phyloP scores from a whole-genome alignment of 225 moss, liverwort and hornwort genomes.

The Bryoerythrophyllum caledonicum region DNA sequence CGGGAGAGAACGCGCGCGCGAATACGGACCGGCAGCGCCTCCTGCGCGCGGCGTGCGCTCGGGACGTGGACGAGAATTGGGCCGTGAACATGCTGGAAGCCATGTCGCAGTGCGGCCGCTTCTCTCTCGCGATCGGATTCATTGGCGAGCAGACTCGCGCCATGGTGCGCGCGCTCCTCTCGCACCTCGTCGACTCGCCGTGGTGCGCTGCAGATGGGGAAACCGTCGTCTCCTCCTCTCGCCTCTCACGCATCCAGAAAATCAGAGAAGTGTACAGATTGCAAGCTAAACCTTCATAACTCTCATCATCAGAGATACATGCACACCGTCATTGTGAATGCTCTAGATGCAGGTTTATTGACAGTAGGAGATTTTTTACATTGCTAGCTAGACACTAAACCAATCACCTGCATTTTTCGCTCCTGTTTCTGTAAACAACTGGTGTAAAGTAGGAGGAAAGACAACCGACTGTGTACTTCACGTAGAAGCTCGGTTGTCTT shows the following conservation, averaged over 20 bases:
- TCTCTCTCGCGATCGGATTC: constrained; percentile 55
- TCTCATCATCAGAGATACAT: not conserved
- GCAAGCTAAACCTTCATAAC: not conserved
- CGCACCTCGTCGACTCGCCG: constrained; percentile 17
- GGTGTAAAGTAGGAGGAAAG: not conserved
- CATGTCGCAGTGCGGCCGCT: constrained; percentile 55
- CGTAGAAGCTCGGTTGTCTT: constrained; percentile 10
- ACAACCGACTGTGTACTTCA: not conserved
- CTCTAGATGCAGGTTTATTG: not conserved
- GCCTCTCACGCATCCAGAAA: constrained; percentile 19
- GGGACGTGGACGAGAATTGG: constrained; percentile 46
- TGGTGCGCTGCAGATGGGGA: constrained; percentile 25
- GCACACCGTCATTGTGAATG: not conserved
- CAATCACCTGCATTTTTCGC: not conserved
- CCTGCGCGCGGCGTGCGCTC: constrained; percentile 7
- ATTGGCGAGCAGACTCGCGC: constrained; percentile 33
- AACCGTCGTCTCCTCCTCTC: too few relatives aligned
- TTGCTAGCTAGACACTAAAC: not conserved
- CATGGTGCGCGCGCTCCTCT: constrained; percentile 32
- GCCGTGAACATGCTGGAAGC: constrained; percentile 41
- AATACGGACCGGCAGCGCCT: constrained; percentile 10
- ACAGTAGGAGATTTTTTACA: not conserved
- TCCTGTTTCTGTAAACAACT: not conserved
- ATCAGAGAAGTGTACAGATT: constrained; percentile 22
- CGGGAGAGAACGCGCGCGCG: not conserved